Evolutionary conservation across 129 eudicot species (phyloP), one percentile per base, ranked within the genome.

Genomic region (Ambrosia artemisiifolia): DNA sequence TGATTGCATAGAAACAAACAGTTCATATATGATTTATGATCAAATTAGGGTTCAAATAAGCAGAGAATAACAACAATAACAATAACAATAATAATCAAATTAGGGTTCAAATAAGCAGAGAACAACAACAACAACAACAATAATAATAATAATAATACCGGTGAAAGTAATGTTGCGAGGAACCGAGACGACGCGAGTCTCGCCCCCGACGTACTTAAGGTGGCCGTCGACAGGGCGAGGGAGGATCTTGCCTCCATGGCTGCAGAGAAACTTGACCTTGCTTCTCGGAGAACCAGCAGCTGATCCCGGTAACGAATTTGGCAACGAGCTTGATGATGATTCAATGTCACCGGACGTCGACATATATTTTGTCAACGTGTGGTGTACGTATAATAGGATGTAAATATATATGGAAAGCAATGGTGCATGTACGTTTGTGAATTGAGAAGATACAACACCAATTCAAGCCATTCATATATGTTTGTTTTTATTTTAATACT

Each of bases 141-240:
- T n/a, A n/a, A n/a, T n/a, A 24, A 24, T 24, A 24, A 24, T 24
- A 24, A 24, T 47, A 46, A 63, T 85, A 86, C 98, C 94, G 32
- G 73, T 56, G 75, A 87, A 85, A 7, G 53, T 55, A 42, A 83
- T 87, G 73, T 89, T 83, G 20, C 82, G 82, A 6, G 86, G 84
- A 28, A 89, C 88, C 17, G 87, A 85, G 61, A 92, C 77, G 77
- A 87, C 84, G 4, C 98, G 98, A 36, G 95, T 92, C 80, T 92
- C 96, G 40, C 98, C 98, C 11, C 96, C 98, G 17, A 87, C 87
- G 71, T 92, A 92, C 77, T 85, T 71, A 42, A 78, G 82, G 17
- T 71, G 77, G 67, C 82, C 72, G 61, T 78, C 77, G 40, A 35
- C 16, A 16, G 82, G 82, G 66, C 82, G 72, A 42, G 77, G 82